These are phyloP conservation scores for Mortierella sp. DNA, from an alignment of 371 early-diverging fungal genomes.

Conservation along the genomic window DNA sequence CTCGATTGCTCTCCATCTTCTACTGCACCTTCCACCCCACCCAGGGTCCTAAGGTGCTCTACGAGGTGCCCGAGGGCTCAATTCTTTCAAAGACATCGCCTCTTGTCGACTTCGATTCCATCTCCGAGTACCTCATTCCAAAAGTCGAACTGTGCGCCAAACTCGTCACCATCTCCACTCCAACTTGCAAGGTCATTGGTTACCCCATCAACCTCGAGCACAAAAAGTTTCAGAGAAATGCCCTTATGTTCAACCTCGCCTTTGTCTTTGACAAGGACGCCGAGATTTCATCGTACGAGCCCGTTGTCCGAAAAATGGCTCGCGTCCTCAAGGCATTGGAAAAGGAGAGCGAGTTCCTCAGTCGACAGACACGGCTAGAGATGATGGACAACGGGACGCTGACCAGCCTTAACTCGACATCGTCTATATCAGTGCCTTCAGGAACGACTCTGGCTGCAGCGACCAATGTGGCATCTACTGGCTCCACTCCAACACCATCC, in stretches of 20 bases:
- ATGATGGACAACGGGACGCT: slow-evolving; percentile 31
- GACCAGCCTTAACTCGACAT: background rate
- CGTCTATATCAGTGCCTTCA: background rate
- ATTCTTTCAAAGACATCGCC: slow-evolving; percentile 64
- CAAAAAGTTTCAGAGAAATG: slow-evolving; percentile 83
- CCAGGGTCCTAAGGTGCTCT: slow-evolving; percentile 87
- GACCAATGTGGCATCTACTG: background rate
- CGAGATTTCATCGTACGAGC: slow-evolving; percentile 82
- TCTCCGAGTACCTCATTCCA: slow-evolving; percentile 91
- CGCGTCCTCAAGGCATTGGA: slow-evolving; percentile 81
- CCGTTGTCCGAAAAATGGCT: slow-evolving; percentile 86
- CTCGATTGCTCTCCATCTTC: slow-evolving; percentile 84
- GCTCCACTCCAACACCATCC: background rate
- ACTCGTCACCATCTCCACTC: slow-evolving; percentile 81
- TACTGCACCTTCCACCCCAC: slow-evolving; percentile 89
- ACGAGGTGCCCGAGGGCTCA: slow-evolving; percentile 88
- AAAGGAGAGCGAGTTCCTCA: slow-evolving; percentile 83
- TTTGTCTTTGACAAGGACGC: slow-evolving; percentile 91
- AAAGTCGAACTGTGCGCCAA: slow-evolving; percentile 84
- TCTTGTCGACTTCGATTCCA: slow-evolving; percentile 86
- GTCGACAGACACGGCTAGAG: slow-evolving; percentile 44
- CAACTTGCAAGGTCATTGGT: slow-evolving; percentile 82
- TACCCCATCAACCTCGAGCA: slow-evolving; percentile 83
- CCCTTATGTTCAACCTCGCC: slow-evolving; percentile 89
- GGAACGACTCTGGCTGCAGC: background rate